These are phyloP conservation scores for Aristolochia contorta DNA, from an alignment of 164 flowering plant genomes.

Conservation along the genomic window DNA sequence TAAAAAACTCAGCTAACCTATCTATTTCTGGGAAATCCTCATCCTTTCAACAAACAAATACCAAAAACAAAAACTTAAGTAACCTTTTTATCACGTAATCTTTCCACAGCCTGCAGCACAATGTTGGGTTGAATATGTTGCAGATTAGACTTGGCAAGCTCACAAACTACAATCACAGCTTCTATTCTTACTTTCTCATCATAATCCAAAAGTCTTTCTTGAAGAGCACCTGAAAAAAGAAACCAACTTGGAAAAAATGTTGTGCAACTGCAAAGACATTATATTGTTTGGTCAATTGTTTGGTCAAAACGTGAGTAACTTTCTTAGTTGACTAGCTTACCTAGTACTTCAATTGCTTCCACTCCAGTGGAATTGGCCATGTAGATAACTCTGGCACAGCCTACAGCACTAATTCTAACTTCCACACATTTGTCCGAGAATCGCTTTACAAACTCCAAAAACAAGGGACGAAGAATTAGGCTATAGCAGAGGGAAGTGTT, in stretches of 20 bases:
- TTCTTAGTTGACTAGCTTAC: slow-evolving; percentile 29
- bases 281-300: not conserved
- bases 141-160: slow-evolving; percentile 45
- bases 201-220: slow-evolving; percentile 71
- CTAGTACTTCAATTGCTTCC: slow-evolving; percentile 48
- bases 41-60: not conserved
- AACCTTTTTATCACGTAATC: slow-evolving; percentile 96
- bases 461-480: slow-evolving; percentile 56
- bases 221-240: slow-evolving; percentile 57
- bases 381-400: slow-evolving; percentile 61
- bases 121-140: slow-evolving; percentile 38
- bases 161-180: slow-evolving; percentile 64
- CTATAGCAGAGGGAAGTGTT: no score
- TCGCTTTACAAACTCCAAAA: slow-evolving; percentile 71
- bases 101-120: slow-evolving; percentile 46
- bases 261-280: not conserved
- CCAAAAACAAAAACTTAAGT: not conserved
- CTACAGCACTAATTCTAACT: slow-evolving; percentile 68
- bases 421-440: slow-evolving; percentile 84
- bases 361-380: slow-evolving; percentile 44
- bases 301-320: not conserved
- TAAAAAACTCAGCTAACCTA: not conserved
- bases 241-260: not conserved
- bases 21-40: not conserved
- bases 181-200: slow-evolving; percentile 78